Percentiles rank a stretch among this genome's conserved stretches.
Conservation (phyloP, 306 rosid species). For the Vigna reflexopilosa region DNA sequence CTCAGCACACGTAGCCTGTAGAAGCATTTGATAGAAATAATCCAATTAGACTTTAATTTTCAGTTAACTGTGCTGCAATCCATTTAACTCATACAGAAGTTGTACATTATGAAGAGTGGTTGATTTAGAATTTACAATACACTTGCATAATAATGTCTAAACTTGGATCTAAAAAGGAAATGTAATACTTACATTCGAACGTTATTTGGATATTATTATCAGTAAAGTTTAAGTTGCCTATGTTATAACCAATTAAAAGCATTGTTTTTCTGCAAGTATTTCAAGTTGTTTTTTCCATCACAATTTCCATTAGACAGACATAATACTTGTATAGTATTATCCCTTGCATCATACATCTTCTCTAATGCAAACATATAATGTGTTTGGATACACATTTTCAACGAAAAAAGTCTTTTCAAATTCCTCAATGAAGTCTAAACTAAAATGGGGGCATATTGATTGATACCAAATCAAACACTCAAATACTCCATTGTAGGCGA, state of each 20-base stretch:
- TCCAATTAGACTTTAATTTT: constrained; percentile 26
- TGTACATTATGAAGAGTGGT: not conserved
- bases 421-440: too few species aligned
- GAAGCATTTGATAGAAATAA: constrained; percentile 47
- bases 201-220: not conserved
- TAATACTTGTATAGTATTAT: constrained; percentile 1
- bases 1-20: constrained; percentile 57
- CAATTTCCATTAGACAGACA: not conserved
- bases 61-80: not conserved
- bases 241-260: not conserved
- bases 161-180: not conserved
- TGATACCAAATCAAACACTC: too few species aligned
- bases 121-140: not conserved
- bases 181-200: not conserved
- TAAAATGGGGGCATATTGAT: too few species aligned
- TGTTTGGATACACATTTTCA: too few species aligned
- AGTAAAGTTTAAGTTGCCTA: not conserved
- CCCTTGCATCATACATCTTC: not conserved
- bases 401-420: too few species aligned
- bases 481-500: not conserved
- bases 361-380: not conserved
- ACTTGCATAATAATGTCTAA: not conserved
- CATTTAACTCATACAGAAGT: constrained; percentile 23
- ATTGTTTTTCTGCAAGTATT: not conserved
- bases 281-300: not conserved